Percentiles rank a stretch among this genome's conserved stretches.
These are phyloP conservation scores for Laetiporus sulphureus DNA, from an alignment of 1,284 basidiomycete species.

Conservation along the genomic window DNA sequence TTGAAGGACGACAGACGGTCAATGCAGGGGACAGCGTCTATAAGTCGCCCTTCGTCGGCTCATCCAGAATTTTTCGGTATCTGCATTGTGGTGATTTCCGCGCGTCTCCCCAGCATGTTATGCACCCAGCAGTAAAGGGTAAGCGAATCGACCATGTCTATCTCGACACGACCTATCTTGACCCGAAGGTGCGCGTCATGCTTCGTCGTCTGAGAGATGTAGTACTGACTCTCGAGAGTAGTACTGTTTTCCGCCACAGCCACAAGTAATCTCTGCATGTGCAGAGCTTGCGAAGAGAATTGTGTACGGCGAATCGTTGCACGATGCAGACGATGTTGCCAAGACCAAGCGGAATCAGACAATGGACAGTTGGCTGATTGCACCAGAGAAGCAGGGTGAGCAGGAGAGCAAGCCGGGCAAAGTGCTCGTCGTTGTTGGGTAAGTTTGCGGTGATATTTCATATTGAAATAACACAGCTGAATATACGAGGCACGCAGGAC, in stretches of 20 bases:
- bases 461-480: background rate
- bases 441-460: slow-evolving; percentile 14
- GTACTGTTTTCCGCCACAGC: slow-evolving; percentile 95
- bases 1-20: slow-evolving; percentile 86
- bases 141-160: slow-evolving; percentile 86
- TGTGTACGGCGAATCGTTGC: slow-evolving; percentile 30
- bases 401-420: slow-evolving; percentile 18
- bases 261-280: slow-evolving; percentile 88
- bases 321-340: slow-evolving; percentile 19
- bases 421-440: slow-evolving; percentile 84
- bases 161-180: slow-evolving; percentile 94
- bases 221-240: slow-evolving; percentile 23
- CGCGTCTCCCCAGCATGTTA: slow-evolving; percentile 77
- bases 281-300: slow-evolving; percentile 72
- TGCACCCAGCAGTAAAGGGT: slow-evolving; percentile 76
- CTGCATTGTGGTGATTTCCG: slow-evolving; percentile 96
- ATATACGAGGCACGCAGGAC: slow-evolving; percentile 48
- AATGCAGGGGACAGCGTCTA: slow-evolving; percentile 79
- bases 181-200: slow-evolving; percentile 72
- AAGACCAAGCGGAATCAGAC: slow-evolving; percentile 21
- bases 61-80: slow-evolving; percentile 73
- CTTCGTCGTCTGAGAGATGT: no score
- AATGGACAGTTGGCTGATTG: slow-evolving; percentile 25
- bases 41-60: slow-evolving; percentile 68
- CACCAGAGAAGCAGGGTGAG: slow-evolving; percentile 18